Base-by-base conservation (phyloP, 2,329 filamentous ascomycete species). In the Karstenula rhodostoma region DNA sequence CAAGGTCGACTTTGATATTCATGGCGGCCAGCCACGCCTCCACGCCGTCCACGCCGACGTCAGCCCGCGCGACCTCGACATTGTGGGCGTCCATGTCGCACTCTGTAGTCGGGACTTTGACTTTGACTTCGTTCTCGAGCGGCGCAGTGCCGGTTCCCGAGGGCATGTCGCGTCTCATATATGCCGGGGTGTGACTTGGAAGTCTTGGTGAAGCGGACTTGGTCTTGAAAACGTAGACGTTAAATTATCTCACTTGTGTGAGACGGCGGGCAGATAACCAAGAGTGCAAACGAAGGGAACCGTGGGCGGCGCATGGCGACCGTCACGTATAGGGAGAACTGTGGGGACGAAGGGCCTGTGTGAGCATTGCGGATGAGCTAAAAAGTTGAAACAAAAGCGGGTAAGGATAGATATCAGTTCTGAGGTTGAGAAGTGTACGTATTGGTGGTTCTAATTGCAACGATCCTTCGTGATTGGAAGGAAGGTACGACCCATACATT, bases 1-100 rank as follows among this genome's bases (percentile, higher is more conserved):
- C 23, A 6, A 17, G 13, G 23, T 35, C 44, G 9, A 42, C 33
- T 13, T 40, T 25, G 44, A 48, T 44, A 1, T 15, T 9, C 8
- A 56, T 2, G 9, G 42, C 23, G 15, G 33, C 42, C 4, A 59
- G 25, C 57, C 57, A 59, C 8, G 13, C 17, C 35, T n/a, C 22
- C 7, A 59, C 33, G 2, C 22, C 17, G 15, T 27, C 32, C 43
- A 17, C 8, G 22, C 10, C 19, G 13, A 6, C 29, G n/a, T 2
- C 42, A 37, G 29, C 22, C 10, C 9, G 27, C 19, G 32, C 19
- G 1, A 4, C 23, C 19, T 42, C n/a, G 22, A 42, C 4, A 4
- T 17, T 19, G 15, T 19, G 50, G 10, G n/a, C 5, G 8, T 33
- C 50, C 50, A 52, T 52, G 9, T 42, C 25, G 23, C 19, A 23